phyloP scores from a whole-genome alignment of 2,329 filamentous ascomycete genomes.

The Pyricularia sp. region DNA sequence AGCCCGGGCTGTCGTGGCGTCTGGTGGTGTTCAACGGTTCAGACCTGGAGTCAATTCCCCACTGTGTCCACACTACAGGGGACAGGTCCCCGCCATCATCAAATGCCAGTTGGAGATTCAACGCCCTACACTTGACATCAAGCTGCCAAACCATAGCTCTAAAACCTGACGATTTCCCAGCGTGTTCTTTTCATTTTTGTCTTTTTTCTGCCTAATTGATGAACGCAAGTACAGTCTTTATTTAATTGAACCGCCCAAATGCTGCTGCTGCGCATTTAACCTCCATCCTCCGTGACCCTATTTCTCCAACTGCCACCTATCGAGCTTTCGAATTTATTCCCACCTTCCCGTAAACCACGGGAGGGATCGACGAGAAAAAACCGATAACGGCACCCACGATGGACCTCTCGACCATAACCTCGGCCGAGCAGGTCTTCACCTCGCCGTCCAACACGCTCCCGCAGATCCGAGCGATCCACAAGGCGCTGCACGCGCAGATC shows the following conservation, averaged over 20 bases:
- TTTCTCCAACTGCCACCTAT: background rate
- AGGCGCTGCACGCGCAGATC: slow-evolving; percentile 46
- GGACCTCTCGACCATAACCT: slow-evolving; percentile 38
- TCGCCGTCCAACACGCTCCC: slow-evolving; percentile 45
- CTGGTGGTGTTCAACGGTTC: background rate
- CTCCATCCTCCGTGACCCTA: background rate
- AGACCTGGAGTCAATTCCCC: background rate
- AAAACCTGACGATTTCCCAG: background rate
- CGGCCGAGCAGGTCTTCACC: slow-evolving; percentile 44
- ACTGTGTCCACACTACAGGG: background rate
- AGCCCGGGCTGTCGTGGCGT: background rate
- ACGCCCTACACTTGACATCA: background rate
- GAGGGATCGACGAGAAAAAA: too few species aligned
- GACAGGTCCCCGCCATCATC: background rate
- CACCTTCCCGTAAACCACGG: background rate
- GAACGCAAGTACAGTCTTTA: background rate
- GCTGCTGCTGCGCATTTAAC: background rate
- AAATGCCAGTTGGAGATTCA: background rate
- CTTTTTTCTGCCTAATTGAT: background rate
- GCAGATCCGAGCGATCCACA: slow-evolving; percentile 55
- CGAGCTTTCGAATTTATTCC: background rate
- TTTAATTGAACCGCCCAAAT: background rate
- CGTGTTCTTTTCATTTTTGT: background rate
- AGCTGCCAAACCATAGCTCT: background rate
- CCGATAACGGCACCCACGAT: slow-evolving; percentile 28